Conservation (phyloP, 192 early-diverging fungal species). For the Chytriomyces sp. region DNA sequence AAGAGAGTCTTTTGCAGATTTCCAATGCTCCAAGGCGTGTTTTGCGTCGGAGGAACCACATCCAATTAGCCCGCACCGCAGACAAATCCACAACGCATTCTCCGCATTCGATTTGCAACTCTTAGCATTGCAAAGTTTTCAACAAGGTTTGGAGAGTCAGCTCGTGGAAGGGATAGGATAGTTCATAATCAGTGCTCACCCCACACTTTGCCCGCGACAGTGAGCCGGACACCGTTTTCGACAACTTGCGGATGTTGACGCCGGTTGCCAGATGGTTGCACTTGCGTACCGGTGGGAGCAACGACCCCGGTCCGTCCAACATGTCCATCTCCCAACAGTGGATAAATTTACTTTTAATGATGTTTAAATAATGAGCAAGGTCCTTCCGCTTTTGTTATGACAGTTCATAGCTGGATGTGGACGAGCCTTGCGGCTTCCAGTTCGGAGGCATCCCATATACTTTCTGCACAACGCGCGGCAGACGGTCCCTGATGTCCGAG, state of each 20-base stretch:
- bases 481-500: too few relatives aligned
- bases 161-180: background rate
- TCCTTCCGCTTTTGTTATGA: too few relatives aligned
- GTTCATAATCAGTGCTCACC: background rate
- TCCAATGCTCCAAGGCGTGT: slow-evolving; percentile 42
- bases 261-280: background rate
- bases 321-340: background rate
- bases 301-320: background rate
- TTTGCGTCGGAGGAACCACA: slow-evolving; percentile 47
- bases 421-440: background rate
- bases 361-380: too few relatives aligned
- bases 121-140: background rate
- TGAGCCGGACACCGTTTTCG: background rate
- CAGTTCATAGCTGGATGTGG: background rate
- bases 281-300: background rate
- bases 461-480: too few relatives aligned
- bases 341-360: too few relatives aligned
- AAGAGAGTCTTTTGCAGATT: slow-evolving; percentile 4
- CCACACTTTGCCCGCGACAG: background rate
- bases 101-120: background rate
- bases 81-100: slow-evolving; percentile 47
- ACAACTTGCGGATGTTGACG: background rate
- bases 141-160: background rate
- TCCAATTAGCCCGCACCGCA: slow-evolving; percentile 38
- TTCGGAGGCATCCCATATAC: too few relatives aligned